Evolutionary conservation across 441 rosid species (phyloP), one percentile per base, ranked within the genome.

Genomic region (Jatropha multifida): DNA sequence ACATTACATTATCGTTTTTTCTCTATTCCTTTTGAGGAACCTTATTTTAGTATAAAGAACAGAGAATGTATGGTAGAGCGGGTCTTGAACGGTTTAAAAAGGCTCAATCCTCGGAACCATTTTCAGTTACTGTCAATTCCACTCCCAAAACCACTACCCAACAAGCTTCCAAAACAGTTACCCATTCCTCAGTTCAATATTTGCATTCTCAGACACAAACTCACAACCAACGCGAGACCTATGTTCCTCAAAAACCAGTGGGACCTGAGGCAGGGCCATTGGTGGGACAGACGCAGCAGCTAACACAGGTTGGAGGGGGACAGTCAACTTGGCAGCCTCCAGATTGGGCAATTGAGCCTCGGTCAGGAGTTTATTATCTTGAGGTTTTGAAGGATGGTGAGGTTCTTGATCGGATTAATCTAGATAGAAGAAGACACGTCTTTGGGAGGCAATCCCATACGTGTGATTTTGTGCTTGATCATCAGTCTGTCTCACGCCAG

Each of bases 321-420:
- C 98, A 93, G 69, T 95, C 99, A n/a, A 83, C 81, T 60, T 95
- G 99, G 99, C 92, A 86, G 83, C 99, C 97, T 4, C 99, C 99
- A 54, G 97, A 95, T 78, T 95, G 99, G 99, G 94, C 97, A 0
- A 91, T 90, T 37, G 97, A 94, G 87, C 99, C 98, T 62, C 89
- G 97, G 1, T 72, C 89, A 0, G 93, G 98, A 23, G 93, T 94
- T 76, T 88, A 89, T 82, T 87, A 88, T 83, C 97, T 96, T 12
- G 92, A 96, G 52, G 96, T 96, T 69, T 59, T 96, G 81, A 96
- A 96, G 85, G 98, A 94, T 55, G 92, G 97, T 9, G 93, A 92
- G 76, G 88, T 91, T 84, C 91, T 94, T 74, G 97, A 89, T 77
- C 83, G 82, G 68, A 91, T 96, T 83, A 83, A 86, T 80, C 83